Percentiles rank a stretch among this genome's conserved stretches.
Conservation (phyloP, 371 early-diverging fungal species). For the Umbelopsis sp. region DNA sequence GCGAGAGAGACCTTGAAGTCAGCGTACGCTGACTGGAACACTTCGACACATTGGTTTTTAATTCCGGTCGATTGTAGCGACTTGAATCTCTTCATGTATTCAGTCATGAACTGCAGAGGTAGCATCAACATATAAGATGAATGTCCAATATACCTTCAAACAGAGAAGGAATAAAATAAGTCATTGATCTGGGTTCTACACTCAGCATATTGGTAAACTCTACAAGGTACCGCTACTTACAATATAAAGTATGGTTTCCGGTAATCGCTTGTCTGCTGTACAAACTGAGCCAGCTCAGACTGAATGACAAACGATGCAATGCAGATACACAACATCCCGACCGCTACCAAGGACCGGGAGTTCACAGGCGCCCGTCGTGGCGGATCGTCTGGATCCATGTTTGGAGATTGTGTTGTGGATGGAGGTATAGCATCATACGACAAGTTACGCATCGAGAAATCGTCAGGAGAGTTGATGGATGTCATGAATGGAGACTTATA, state of each 20-base stretch:
- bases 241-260: slow-evolving; percentile 82
- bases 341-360: slow-evolving; percentile 37
- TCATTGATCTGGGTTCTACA: background rate
- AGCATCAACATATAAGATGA: slow-evolving; percentile 70
- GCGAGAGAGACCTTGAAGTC: slow-evolving; percentile 36
- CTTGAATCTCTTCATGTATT: slow-evolving; percentile 33
- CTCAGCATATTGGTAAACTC: background rate
- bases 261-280: slow-evolving; percentile 62
- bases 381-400: background rate
- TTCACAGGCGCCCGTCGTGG: background rate
- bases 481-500: background rate
- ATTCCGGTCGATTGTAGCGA: slow-evolving; percentile 19
- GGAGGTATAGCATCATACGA: slow-evolving; percentile 13
- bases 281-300: slow-evolving; percentile 70
- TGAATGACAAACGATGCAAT: slow-evolving; percentile 66
- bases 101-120: slow-evolving; percentile 64
- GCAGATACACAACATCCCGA: slow-evolving; percentile 56
- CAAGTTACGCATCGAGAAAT: slow-evolving; percentile 4
- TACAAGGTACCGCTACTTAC: slow-evolving; percentile 36
- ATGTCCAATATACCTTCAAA: slow-evolving; percentile 68
- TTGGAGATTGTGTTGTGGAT: background rate
- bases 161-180: background rate
- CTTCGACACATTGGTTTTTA: background rate
- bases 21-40: slow-evolving; percentile 1
- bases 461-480: background rate